Evolutionary conservation across 495 filamentous ascomycete species (phyloP).

Genomic region (Clohesyomyces aquaticus): DNA sequence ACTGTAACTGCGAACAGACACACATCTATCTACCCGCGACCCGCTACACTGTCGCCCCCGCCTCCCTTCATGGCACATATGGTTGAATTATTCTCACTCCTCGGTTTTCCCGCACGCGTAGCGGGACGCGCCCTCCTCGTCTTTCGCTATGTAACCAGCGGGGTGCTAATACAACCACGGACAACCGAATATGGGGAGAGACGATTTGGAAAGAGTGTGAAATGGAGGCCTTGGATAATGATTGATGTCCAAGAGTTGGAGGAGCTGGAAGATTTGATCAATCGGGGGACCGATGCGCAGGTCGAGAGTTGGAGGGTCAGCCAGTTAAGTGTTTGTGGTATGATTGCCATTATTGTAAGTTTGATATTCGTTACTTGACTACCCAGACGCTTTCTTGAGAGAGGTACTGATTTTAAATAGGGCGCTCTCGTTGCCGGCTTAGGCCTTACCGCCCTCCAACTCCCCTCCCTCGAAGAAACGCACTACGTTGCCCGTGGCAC

Average conservation of each 20-base stretch:
- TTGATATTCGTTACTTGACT: not conserved
- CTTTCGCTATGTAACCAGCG: slow-evolving; percentile 16
- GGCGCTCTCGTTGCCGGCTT: slow-evolving; percentile 24
- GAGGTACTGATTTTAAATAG: slow-evolving; percentile 9
- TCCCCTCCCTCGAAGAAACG: slow-evolving; percentile 17
- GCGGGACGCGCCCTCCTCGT: slow-evolving; percentile 14
- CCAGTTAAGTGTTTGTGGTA: slow-evolving; percentile 25
- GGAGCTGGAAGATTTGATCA: slow-evolving; percentile 28
- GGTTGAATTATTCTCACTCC: slow-evolving; percentile 23
- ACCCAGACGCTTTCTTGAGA: not conserved
- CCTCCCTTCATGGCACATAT: slow-evolving; percentile 2
- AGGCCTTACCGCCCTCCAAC: slow-evolving; percentile 27
- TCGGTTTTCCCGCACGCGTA: slow-evolving; percentile 28
- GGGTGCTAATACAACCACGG: slow-evolving; percentile 1
- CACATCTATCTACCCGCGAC: not conserved
- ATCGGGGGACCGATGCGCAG: slow-evolving; percentile 24
- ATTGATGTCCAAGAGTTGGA: slow-evolving; percentile 34
- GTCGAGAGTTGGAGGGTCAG: slow-evolving; percentile 20
- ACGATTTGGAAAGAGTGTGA: slow-evolving; percentile 25
- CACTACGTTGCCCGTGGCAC: slow-evolving; percentile 15
- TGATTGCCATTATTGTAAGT: slow-evolving; percentile 30
- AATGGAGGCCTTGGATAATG: slow-evolving; percentile 31
- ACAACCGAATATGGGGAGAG: slow-evolving; percentile 8
- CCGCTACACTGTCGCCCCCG: not conserved
- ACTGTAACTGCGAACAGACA: too few species aligned